Conservation (phyloP, 805 yeast genomes). For the Lachancea sp. region DNA sequence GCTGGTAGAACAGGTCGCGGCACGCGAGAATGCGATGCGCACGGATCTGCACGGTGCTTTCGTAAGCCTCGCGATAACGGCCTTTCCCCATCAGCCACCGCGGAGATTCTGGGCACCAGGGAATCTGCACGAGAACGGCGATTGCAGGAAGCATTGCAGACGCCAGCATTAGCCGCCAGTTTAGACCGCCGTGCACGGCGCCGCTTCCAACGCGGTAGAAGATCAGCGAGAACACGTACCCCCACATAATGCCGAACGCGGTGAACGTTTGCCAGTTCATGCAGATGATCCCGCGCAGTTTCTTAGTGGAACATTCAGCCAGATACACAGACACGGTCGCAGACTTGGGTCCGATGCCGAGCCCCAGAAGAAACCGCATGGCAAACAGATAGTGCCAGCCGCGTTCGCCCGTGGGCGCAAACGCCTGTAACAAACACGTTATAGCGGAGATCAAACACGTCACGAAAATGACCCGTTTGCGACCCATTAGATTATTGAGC, state of each 20-base stretch:
- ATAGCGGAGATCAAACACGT: constrained; percentile 55
- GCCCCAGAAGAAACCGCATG: constrained; percentile 58
- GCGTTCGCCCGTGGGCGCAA: constrained; percentile 36
- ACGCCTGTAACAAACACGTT: constrained; percentile 66
- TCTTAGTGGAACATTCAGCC: constrained; percentile 58
- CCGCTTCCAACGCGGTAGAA: constrained; percentile 46
- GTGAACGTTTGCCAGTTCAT: constrained; percentile 76
- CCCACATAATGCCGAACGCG: constrained; percentile 69
- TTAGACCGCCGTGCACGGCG: constrained; percentile 37
- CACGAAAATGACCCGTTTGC: constrained; percentile 62
- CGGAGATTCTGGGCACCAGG: constrained; percentile 69
- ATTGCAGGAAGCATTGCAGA: constrained; percentile 64
- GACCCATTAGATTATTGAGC: constrained; percentile 49
- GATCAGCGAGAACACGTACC: constrained; percentile 59
- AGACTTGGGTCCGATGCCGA: constrained; percentile 68
- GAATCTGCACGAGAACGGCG: constrained; percentile 52
- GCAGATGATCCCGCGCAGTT: constrained; percentile 58
- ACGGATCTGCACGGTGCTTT: constrained; percentile 45
- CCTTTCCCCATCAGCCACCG: constrained; percentile 72
- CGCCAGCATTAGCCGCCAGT: constrained; percentile 67
- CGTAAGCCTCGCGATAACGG: constrained; percentile 52
- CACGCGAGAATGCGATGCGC: constrained; percentile 54
- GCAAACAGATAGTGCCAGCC: constrained; percentile 65
- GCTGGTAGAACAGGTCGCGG: constrained; percentile 63
- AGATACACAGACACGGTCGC: constrained; percentile 71